Evolutionary conservation across 2,329 filamentous ascomycete species (phyloP).

Genomic region (Aspergillus hortae): DNA sequence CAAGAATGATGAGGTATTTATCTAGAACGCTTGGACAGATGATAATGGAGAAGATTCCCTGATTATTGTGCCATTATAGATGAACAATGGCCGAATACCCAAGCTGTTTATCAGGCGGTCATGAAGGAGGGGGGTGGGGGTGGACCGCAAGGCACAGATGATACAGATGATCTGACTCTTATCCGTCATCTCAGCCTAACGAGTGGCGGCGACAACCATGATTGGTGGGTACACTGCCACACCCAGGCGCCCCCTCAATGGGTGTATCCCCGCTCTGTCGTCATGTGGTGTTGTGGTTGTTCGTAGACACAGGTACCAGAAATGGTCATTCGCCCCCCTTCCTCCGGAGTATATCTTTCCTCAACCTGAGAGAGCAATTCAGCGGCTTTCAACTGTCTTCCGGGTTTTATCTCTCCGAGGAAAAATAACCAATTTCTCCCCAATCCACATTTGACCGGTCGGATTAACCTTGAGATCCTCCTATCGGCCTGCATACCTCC

Average conservation of each 20-base stretch:
- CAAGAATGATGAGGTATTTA: too few species aligned
- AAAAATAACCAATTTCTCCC: neutral
- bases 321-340: too few species aligned
- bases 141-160: neutral
- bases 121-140: neutral
- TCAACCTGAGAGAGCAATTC: neutral
- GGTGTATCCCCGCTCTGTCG: constrained; percentile 6
- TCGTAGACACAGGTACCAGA: neutral
- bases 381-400: neutral
- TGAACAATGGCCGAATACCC: neutral
- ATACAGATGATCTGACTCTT: neutral
- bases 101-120: constrained; percentile 2
- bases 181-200: constrained; percentile 11
- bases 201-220: neutral
- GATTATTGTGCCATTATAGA: neutral
- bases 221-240: constrained; percentile 13
- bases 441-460: too few species aligned
- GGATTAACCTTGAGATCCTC: neutral
- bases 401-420: neutral
- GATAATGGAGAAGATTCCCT: neutral
- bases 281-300: constrained; percentile 12
- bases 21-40: neutral
- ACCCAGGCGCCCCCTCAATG: constrained; percentile 1
- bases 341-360: neutral
- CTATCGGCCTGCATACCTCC: neutral